phyloP scores from a whole-genome alignment of 1,284 basidiomycete species.

The Ustilago lituana region DNA sequence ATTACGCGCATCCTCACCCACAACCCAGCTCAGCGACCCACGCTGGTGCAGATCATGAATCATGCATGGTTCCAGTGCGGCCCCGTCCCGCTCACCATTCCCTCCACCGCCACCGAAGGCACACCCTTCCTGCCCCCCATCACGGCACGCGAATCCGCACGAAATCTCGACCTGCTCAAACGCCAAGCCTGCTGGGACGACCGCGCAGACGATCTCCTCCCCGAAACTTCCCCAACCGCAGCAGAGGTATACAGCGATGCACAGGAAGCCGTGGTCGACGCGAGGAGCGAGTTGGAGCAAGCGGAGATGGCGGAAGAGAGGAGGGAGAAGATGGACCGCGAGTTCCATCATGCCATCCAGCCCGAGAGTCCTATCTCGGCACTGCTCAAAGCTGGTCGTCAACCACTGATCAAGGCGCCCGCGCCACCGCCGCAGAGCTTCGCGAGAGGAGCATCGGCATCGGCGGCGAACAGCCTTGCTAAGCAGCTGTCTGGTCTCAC shows the following conservation, averaged over 20 bases:
- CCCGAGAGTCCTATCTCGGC: conserved; percentile 94
- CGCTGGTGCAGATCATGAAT: conserved; percentile 83
- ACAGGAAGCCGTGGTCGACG: conserved; percentile 30
- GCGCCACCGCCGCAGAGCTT: conserved; percentile 29
- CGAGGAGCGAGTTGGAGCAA: conserved; percentile 48
- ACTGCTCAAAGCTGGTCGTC: conserved; percentile 72
- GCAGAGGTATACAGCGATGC: conserved; percentile 17
- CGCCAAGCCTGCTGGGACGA: conserved; percentile 54
- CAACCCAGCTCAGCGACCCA: conserved; percentile 75
- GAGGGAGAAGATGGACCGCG: conserved; percentile 75
- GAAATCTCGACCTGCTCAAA: conserved; percentile 62
- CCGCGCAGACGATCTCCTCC: conserved; percentile 43
- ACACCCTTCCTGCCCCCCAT: conserved; percentile 77
- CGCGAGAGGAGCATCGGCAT: conserved; percentile 21
- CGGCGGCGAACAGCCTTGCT: conserved; percentile 36
- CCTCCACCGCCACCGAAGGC: conserved; percentile 78
- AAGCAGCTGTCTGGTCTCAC: conserved; percentile 43
- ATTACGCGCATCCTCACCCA: conserved; percentile 86
- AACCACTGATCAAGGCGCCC: conserved; percentile 60
- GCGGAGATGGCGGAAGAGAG: conserved; percentile 62
- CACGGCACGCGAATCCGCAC: conserved; percentile 42
- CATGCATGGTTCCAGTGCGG: conserved; percentile 87
- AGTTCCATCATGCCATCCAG: conserved; percentile 93
- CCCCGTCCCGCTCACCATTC: conserved; percentile 82
- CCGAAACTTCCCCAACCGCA: conserved; percentile 11